Evolutionary conservation across 2,329 filamentous ascomycete species (phyloP).

Genomic region (Penicillium concentricum): DNA sequence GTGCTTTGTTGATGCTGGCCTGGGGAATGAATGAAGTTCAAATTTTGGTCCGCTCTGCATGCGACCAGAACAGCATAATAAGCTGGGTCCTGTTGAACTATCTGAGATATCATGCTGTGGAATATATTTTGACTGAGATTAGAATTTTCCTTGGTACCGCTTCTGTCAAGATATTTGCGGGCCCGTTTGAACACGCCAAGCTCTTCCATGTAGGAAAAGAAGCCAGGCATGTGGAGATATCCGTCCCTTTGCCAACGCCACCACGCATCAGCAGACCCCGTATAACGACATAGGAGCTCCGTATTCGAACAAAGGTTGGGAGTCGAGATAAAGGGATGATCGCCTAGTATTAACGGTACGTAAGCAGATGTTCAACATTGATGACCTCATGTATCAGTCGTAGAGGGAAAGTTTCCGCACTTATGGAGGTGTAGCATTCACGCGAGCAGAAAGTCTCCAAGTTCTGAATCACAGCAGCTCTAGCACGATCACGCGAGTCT

Average conservation of each 20-base stretch:
- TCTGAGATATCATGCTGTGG: neutral
- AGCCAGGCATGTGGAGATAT: neutral
- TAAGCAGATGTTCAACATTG: neutral
- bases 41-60: neutral
- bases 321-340: neutral
- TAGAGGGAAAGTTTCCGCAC: neutral
- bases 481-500: neutral
- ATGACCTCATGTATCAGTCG: neutral
- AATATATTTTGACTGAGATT: neutral
- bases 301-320: neutral
- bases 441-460: neutral
- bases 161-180: neutral
- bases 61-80: neutral
- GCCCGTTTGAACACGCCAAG: neutral
- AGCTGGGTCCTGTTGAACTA: neutral
- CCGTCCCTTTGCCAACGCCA: neutral
- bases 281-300: neutral
- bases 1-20: neutral
- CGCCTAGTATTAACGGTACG: neutral
- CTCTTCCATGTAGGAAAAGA: neutral
- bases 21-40: neutral
- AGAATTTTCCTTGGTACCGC: neutral
- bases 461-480: neutral
- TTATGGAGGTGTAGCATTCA: neutral
- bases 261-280: neutral